These are phyloP conservation scores for Nannochloropsis oceanica DNA, from an alignment of 108 stramenopile species.

Conservation along the genomic window DNA sequence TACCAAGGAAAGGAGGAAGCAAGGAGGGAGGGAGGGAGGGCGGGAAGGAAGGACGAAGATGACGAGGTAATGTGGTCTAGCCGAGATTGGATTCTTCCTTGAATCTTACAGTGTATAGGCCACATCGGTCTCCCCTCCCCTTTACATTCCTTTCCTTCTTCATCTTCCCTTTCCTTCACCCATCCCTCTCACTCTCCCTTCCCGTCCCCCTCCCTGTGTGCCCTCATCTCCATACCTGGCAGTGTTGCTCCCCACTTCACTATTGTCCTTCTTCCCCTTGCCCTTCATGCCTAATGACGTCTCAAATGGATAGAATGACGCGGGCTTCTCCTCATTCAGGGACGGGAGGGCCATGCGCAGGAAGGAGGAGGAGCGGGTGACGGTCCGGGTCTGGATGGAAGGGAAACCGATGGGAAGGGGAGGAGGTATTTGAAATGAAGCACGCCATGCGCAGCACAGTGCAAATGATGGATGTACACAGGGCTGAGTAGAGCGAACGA, in stretches of 20 bases:
- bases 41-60: background rate
- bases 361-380: background rate
- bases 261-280: background rate
- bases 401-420: background rate
- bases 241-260: background rate
- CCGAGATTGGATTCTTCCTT: background rate
- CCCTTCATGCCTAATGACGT: background rate
- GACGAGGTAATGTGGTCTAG: background rate
- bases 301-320: background rate
- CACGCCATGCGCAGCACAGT: background rate
- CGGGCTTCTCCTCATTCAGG: background rate
- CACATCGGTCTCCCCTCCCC: too few species aligned
- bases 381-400: background rate
- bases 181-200: too few species aligned
- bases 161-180: too few species aligned
- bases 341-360: background rate
- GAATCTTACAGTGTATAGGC: too few species aligned
- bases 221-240: background rate
- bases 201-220: too few species aligned
- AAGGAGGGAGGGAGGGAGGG: background rate
- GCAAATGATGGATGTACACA: background rate
- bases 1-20: background rate
- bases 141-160: too few species aligned
- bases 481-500: too few species aligned
- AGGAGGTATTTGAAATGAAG: background rate